Percentiles rank a stretch among this genome's conserved stretches.
These are phyloP conservation scores for Escovopsis sp. DNA, from an alignment of 2,329 filamentous ascomycete genomes.

Conservation along the genomic window DNA sequence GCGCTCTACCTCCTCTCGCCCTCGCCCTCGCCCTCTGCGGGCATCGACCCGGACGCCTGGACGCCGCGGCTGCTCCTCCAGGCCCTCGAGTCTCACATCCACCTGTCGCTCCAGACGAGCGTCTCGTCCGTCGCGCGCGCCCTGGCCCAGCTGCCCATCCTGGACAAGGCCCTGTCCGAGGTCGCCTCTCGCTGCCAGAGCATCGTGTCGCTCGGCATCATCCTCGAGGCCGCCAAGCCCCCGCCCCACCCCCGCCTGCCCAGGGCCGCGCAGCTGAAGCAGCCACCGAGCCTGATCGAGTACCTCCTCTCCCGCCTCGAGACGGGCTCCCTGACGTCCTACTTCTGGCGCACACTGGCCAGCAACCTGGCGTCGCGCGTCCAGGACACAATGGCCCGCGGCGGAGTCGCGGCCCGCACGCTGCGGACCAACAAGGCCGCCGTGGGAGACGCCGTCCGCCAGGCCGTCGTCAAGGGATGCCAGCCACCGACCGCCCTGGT, in stretches of 20 bases:
- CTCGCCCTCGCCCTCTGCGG: constrained; percentile 52
- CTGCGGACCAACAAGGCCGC: constrained; percentile 59
- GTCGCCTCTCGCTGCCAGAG: constrained; percentile 79
- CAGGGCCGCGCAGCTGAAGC: constrained; percentile 16
- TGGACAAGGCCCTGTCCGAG: constrained; percentile 71
- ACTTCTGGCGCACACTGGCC: constrained; percentile 87
- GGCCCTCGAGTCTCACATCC: constrained; percentile 67
- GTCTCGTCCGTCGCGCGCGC: constrained; percentile 60
- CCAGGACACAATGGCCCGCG: constrained; percentile 68
- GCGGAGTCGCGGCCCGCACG: constrained; percentile 71
- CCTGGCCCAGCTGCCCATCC: constrained; percentile 61
- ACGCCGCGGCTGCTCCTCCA: constrained; percentile 59
- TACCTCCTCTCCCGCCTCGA: constrained; percentile 67
- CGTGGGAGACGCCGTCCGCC: constrained; percentile 63
- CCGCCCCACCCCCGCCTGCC: constrained; percentile 54
- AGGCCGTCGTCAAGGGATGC: constrained; percentile 69
- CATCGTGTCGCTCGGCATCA: constrained; percentile 69
- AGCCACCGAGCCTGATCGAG: constrained; percentile 44
- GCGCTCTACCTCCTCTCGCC: constrained; percentile 75
- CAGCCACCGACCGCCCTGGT: constrained; percentile 45
- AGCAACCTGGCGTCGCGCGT: constrained; percentile 61
- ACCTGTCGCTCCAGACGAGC: constrained; percentile 65
- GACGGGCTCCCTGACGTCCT: constrained; percentile 72
- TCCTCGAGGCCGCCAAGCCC: constrained; percentile 54
- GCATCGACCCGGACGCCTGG: constrained; percentile 38